A percentile compares a stretch with the other conserved stretches of the same genome.
phyloP scores from a whole-genome alignment of 352 stramenopile species.

The Globisporangium acanthophoron region DNA sequence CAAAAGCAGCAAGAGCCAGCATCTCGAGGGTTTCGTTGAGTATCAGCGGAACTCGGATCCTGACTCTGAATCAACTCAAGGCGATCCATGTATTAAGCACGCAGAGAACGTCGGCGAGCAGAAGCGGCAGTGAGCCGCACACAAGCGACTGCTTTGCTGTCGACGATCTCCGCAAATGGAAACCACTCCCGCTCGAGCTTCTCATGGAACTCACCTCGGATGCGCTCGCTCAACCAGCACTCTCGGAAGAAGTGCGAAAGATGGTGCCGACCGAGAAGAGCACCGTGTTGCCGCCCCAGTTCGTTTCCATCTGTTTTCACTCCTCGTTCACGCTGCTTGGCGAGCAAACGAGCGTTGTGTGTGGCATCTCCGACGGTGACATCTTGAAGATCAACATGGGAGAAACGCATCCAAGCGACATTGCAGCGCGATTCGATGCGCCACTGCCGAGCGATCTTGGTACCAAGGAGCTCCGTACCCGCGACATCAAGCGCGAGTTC shows the following conservation, averaged over 20 bases:
- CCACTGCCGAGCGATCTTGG: conserved; percentile 8
- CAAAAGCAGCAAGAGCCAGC: conserved; percentile 21
- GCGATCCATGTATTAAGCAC: conserved; percentile 22
- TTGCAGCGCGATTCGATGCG: conserved; percentile 29
- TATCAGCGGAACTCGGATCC: conserved; percentile 5
- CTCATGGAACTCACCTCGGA: conserved; percentile 19
- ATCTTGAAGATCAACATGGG: conserved; percentile 30
- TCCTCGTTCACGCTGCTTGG: conserved; percentile 16
- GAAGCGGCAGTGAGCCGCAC: conserved; percentile 9
- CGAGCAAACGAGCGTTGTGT: conserved; percentile 17
- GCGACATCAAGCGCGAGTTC: conserved; percentile 24
- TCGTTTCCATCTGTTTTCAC: conserved; percentile 20
- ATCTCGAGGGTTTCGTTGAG: conserved; percentile 25
- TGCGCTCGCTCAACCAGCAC: conserved; percentile 16
- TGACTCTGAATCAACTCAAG: conserved; percentile 24
- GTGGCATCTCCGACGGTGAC: conserved; percentile 23
- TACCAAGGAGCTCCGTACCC: conserved; percentile 6
- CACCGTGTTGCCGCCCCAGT: neutral
- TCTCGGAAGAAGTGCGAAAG: conserved; percentile 18
- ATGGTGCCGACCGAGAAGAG: neutral
- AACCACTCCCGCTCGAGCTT: conserved; percentile 22
- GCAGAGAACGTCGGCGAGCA: conserved; percentile 9
- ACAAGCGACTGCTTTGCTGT: conserved; percentile 29
- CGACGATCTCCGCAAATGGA: conserved; percentile 25
- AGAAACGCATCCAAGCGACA: neutral